Evolutionary conservation across 2,329 filamentous ascomycete genomes (phyloP), one percentile per base, ranked within the genome.

Genomic region (Cladosporium phlei): DNA sequence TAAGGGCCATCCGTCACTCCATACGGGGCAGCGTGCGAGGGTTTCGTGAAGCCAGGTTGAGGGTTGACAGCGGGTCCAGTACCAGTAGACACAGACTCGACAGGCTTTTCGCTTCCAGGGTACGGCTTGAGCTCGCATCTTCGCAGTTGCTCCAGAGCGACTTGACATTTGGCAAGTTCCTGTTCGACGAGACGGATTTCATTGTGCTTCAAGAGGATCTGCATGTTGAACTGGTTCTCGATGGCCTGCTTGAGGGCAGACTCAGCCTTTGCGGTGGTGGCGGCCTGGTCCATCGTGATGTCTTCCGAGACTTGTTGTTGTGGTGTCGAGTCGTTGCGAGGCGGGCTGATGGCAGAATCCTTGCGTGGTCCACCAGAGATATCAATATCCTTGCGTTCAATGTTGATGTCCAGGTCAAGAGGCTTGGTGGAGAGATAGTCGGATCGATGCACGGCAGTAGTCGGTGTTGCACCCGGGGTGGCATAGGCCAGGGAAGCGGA

Each of bases 121-220:
- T 89, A 97, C 4, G 91, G 91, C 57, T 95, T 91, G 56, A 97
- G 75, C 63, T 93, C 84, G 69, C 90, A 96, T 51, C 93, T 83
- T 58, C 93, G 86, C 53, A 98, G 74, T 70, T 97, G 93, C 69
- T 98, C 93, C 56, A 97, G 76, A 9, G 90, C 88, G 54, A 90
- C 74, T 71, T 97, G 90, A 63, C 90, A 96, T 72, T 96, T 97
- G 55, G 88, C 91, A 55, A 97, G 78, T 70, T 97, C 93, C 69
- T 95, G 89, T 63, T 97, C 88, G 66, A 97, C 95, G 56, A 95
- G 76, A 48, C 90, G 87, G 50, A 97, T 72, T 71, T 98, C 93
- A 60, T 93, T 83, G 68, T 98, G 93, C 74, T 96, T 97, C 64
- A 94, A 72, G 53, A 97, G 72, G 44, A 97, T 90, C 71, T 96